These are phyloP conservation scores for Meyerozyma sp. DNA, from an alignment of 1,139 yeast species.

Conservation along the genomic window DNA sequence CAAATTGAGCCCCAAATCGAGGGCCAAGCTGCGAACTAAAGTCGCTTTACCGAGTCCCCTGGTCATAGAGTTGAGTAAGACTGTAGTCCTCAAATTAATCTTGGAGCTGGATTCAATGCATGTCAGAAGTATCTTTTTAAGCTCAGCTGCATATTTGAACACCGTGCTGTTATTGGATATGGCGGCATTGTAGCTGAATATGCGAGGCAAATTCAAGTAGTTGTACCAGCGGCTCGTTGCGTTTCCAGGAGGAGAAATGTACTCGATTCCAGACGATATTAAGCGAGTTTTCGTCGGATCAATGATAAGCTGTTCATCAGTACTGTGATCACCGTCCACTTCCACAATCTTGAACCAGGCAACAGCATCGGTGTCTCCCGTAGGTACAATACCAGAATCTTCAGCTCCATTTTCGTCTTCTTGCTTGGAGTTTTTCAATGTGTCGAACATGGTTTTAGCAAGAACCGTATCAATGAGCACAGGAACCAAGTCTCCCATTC, in stretches of 20 bases:
- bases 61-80: conserved; percentile 62
- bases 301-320: conserved; percentile 48
- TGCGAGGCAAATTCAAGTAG: conserved; percentile 31
- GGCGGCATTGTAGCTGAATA: conserved; percentile 26
- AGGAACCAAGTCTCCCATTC: conserved; percentile 63
- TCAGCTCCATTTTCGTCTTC: conserved; percentile 19
- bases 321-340: conserved; percentile 24
- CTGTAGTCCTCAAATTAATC: conserved; percentile 50
- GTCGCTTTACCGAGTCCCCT: conserved; percentile 80
- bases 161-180: conserved; percentile 7
- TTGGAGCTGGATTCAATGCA: conserved; percentile 23
- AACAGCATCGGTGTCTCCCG: conserved; percentile 64
- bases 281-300: conserved; percentile 63
- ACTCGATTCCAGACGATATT: conserved; percentile 60
- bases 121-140: conserved; percentile 48
- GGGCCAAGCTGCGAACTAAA: conserved; percentile 50
- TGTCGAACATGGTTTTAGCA: conserved; percentile 53
- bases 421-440: conserved; percentile 13
- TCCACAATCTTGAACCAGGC: conserved; percentile 77
- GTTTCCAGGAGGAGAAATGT: conserved; percentile 32
- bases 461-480: conserved; percentile 70
- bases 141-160: conserved; percentile 49
- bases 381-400: conserved; percentile 42
- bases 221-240: conserved; percentile 40
- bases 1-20: conserved; percentile 61